Percentiles rank a stretch among this genome's conserved stretches.
Evolutionary conservation across 225 moss, liverwort and hornwort species (phyloP).

Genomic region (Bryum argenteum): DNA sequence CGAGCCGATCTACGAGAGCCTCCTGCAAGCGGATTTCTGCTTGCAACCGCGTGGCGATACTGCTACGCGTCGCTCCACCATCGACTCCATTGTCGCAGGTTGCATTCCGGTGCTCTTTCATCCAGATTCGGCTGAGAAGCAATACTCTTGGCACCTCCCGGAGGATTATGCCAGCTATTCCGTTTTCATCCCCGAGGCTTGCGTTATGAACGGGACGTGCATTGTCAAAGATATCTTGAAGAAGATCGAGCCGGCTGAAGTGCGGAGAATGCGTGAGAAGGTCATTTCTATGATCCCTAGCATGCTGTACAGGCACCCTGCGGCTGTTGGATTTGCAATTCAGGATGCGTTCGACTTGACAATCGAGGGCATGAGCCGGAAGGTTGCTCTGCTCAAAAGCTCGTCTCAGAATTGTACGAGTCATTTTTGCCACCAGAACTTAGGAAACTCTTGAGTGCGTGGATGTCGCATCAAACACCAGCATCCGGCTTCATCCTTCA

Average conservation of each 20-base stretch:
- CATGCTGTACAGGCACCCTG: constrained; percentile 65
- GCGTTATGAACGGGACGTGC: constrained; percentile 53
- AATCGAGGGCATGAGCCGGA: constrained; percentile 60
- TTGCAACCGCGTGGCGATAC: constrained; percentile 86
- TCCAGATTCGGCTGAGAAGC: constrained; percentile 60
- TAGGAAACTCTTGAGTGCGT: constrained; percentile 20
- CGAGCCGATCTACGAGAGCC: constrained; percentile 71
- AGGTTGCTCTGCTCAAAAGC: constrained; percentile 44
- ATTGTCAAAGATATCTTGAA: constrained; percentile 56
- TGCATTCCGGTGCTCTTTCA: constrained; percentile 86
- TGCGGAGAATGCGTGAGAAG: constrained; percentile 67
- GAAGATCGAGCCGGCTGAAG: constrained; percentile 41
- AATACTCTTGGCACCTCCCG: constrained; percentile 84
- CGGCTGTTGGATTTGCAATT: constrained; percentile 34
- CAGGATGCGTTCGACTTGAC: constrained; percentile 80
- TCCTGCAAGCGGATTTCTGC: constrained; percentile 69
- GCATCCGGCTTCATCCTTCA: constrained; percentile 40
- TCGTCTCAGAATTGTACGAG: not conserved
- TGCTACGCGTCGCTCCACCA: constrained; percentile 81
- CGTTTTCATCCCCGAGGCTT: constrained; percentile 63
- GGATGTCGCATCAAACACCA: constrained; percentile 25
- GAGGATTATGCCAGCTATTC: constrained; percentile 61
- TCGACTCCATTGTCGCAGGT: constrained; percentile 82
- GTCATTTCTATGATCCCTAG: constrained; percentile 72
- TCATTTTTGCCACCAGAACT: not conserved